These are phyloP conservation scores for Diaporthe eres DNA, from an alignment of 2,329 filamentous ascomycete genomes.

Conservation along the genomic window DNA sequence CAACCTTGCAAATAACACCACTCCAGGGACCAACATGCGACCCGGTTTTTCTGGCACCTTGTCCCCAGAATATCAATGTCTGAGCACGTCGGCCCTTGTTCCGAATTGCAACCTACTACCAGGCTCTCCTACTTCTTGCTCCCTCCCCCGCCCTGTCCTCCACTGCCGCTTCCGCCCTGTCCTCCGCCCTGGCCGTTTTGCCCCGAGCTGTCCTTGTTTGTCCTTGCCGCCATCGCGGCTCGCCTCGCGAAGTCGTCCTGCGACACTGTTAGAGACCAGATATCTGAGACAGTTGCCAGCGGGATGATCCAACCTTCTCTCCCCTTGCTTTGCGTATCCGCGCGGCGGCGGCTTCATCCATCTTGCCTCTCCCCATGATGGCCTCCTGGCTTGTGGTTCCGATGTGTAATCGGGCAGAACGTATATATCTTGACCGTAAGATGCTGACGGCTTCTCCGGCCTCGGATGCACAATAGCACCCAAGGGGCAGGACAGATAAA, in stretches of 20 bases:
- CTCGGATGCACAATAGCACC: slow-evolving; percentile 3
- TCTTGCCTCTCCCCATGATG: slow-evolving; percentile 54
- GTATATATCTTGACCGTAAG: background rate
- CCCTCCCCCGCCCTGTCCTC: slow-evolving; percentile 34
- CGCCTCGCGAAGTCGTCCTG: slow-evolving; percentile 55
- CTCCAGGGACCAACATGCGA: slow-evolving; percentile 19
- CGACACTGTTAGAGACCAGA: slow-evolving; percentile 14
- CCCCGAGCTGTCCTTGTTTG: slow-evolving; percentile 49
- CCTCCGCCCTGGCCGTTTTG: slow-evolving; percentile 41
- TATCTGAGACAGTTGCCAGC: background rate
- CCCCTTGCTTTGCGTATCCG: slow-evolving; percentile 59
- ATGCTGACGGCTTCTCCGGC: background rate
- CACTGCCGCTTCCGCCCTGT: slow-evolving; percentile 42
- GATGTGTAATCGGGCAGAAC: background rate
- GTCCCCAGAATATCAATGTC: slow-evolving; percentile 20
- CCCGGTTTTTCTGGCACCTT: slow-evolving; percentile 15
- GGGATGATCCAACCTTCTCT: slow-evolving; percentile 51
- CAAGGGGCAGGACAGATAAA: background rate
- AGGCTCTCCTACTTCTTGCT: slow-evolving; percentile 41
- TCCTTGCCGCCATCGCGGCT: slow-evolving; percentile 52
- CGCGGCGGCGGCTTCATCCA: slow-evolving; percentile 59
- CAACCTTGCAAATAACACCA: slow-evolving; percentile 23
- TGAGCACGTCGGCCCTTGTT: slow-evolving; percentile 16
- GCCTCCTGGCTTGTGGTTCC: slow-evolving; percentile 1
- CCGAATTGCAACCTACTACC: slow-evolving; percentile 7